These are phyloP conservation scores for Usnea hakonensis DNA, from an alignment of 495 filamentous ascomycete genomes.

Conservation along the genomic window DNA sequence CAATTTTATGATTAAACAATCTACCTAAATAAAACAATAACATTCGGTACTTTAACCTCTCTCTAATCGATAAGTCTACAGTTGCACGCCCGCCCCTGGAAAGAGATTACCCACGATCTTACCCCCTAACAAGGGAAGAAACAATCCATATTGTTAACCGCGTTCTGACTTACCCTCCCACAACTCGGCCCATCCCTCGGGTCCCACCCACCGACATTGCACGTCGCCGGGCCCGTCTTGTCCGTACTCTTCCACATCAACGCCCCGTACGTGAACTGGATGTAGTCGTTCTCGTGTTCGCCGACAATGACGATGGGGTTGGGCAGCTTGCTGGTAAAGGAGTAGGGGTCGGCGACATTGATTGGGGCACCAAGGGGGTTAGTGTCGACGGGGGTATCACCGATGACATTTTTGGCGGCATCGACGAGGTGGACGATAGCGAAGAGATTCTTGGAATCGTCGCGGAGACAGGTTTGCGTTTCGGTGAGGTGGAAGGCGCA, in stretches of 20 bases:
- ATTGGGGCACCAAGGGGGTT: conserved; percentile 4
- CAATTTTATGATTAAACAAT: too few species aligned
- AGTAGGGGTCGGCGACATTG: not conserved
- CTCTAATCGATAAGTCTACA: too few species aligned
- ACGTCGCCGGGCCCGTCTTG: conserved; percentile 11
- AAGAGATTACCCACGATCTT: too few species aligned
- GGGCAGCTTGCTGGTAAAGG: conserved; percentile 3
- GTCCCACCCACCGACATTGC: conserved; percentile 13
- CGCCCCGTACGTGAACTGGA: conserved; percentile 18
- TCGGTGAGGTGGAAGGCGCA: not conserved
- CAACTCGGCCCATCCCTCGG: conserved; percentile 10
- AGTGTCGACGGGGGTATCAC: not conserved
- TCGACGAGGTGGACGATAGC: not conserved
- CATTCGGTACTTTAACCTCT: too few species aligned
- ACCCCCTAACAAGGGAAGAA: too few species aligned
- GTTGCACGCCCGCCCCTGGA: too few species aligned
- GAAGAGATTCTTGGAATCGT: conserved; percentile 3
- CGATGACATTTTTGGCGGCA: conserved; percentile 3
- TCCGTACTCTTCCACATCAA: conserved; percentile 17
- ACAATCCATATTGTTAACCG: too few species aligned
- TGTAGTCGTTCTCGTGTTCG: conserved; percentile 21
- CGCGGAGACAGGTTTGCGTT: not conserved
- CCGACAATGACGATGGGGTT: conserved; percentile 18
- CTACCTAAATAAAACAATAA: too few species aligned
- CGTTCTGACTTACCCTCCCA: too few species aligned